These are phyloP conservation scores for Saccharum hybrid DNA, from an alignment of 202 grass and related monocot genomes.

Conservation along the genomic window DNA sequence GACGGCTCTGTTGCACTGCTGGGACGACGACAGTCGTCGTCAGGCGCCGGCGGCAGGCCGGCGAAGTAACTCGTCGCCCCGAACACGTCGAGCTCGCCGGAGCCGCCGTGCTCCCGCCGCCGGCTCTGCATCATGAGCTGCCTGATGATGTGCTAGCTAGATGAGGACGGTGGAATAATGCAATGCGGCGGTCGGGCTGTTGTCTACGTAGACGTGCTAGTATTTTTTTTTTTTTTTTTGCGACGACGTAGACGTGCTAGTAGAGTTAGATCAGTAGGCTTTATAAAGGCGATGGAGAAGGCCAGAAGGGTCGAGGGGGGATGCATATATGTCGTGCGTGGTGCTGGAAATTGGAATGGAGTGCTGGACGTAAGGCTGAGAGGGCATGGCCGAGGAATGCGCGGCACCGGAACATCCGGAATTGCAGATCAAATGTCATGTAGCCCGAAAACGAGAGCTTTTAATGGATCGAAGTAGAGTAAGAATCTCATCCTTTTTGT, in stretches of 20 bases:
- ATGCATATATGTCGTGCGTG: neutral
- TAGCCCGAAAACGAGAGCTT: slow-evolving; percentile 35
- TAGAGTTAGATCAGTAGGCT: slow-evolving; percentile 1
- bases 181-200: neutral
- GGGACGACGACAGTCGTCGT: neutral
- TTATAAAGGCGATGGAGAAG: slow-evolving; percentile 29
- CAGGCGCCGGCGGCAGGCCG: slow-evolving; percentile 25
- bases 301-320: neutral
- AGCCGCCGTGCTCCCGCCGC: slow-evolving; percentile 23
- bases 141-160: neutral
- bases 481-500: slow-evolving; percentile 32
- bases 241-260: no score
- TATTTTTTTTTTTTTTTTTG: no score
- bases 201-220: neutral
- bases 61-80: slow-evolving; percentile 63
- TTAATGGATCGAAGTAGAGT: slow-evolving; percentile 18
- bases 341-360: no score
- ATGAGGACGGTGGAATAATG: neutral
- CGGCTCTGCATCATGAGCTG: slow-evolving; percentile 1
- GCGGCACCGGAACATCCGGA: slow-evolving; percentile 6
- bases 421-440: slow-evolving; percentile 40
- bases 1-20: neutral
- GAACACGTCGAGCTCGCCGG: slow-evolving; percentile 71
- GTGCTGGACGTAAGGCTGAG: neutral
- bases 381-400: slow-evolving; percentile 12